Evolutionary conservation across 2,329 filamentous ascomycete genomes (phyloP), one percentile per base, ranked within the genome.

Genomic region (Ophiognomonia clavigignenti-juglandacearum): DNA sequence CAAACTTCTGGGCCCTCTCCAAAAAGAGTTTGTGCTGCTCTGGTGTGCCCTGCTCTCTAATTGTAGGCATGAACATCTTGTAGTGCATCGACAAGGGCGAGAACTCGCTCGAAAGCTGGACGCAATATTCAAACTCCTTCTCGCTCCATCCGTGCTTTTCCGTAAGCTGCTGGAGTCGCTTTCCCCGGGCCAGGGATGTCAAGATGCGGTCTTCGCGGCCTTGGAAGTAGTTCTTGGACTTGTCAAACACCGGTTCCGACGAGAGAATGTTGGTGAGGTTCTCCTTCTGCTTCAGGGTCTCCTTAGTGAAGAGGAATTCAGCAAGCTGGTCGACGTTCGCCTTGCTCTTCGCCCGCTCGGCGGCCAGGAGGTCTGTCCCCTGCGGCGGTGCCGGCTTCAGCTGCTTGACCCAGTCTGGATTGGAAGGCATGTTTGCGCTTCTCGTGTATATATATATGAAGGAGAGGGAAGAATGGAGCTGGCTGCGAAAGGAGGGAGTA

Each of bases 1-100:
- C 72, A 66, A 88, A 89, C 35, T 77, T 77, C 55, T 80, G 71
- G 1, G 86, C 85, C 31, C 72, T 78, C 60, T 85, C 78, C 27
- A 88, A 73, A 70, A 87, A 91, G 48, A 82, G 71, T 62, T 86
- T 80, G 57, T 86, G 82, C 62, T 91, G 87, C 60, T 86, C 84
- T 0, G 83, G 77, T 4, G 80, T 86, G 23, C 82, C 80, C 69
- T 90, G 86, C 55, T 86, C 83, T 23, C 77, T 72, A 26, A 89
- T 71, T 0, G 86, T 89, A 42, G 66, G 65, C 26, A 68, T 55
- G 47, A 72, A 72, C 62, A 71, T 71, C 51, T 38, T 73, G 43
- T 83, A 82, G 59, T 90, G 86, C 3, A 91, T 72, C 1, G 79
- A 83, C 57, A 88, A 88, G 1, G 86, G 86, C 2, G 80, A 84